Percentiles rank a stretch among this genome's conserved stretches.
These are phyloP conservation scores for Aspergillus sergii DNA, from an alignment of 2,329 filamentous ascomycete species.

Conservation along the genomic window DNA sequence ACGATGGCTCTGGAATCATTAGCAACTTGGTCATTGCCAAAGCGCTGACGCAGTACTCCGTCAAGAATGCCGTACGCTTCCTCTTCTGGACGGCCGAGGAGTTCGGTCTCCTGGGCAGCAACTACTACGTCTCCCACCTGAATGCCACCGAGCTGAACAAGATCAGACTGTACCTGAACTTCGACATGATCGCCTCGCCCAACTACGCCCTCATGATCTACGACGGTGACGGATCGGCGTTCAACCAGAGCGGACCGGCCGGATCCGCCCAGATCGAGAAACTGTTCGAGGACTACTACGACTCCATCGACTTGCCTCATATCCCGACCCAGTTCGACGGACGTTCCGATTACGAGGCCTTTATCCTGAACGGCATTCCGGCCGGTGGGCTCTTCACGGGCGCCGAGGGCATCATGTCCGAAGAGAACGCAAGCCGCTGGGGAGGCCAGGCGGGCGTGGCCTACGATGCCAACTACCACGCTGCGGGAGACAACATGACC, in stretches of 20 bases:
- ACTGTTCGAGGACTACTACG: conserved; percentile 70
- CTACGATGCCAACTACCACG: conserved; percentile 62
- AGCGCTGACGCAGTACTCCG: conserved; percentile 69
- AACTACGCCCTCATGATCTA: conserved; percentile 61
- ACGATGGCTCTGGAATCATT: conserved; percentile 71
- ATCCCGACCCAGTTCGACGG: conserved; percentile 76
- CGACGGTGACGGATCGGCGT: conserved; percentile 49
- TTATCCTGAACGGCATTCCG: conserved; percentile 72
- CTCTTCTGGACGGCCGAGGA: conserved; percentile 67
- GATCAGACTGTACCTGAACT: conserved; percentile 70
- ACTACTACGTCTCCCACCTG: conserved; percentile 58
- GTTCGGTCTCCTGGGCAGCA: conserved; percentile 63
- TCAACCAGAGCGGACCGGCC: conserved; percentile 56
- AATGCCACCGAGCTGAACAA: conserved; percentile 55
- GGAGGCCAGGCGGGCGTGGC: conserved; percentile 67
- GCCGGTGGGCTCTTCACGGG: conserved; percentile 77
- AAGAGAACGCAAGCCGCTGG: conserved; percentile 66
- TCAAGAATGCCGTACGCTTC: conserved; percentile 71
- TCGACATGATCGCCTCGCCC: conserved; percentile 70
- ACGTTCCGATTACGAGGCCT: conserved; percentile 77
- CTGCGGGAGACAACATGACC: conserved; percentile 53
- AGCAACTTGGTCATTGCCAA: conserved; percentile 62
- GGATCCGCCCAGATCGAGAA: conserved; percentile 71
- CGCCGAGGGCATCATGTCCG: conserved; percentile 74
- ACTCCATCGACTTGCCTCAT: conserved; percentile 63